Evolutionary conservation across 179 eudicot genomes (phyloP).

Genomic region (Nepenthes alata): DNA sequence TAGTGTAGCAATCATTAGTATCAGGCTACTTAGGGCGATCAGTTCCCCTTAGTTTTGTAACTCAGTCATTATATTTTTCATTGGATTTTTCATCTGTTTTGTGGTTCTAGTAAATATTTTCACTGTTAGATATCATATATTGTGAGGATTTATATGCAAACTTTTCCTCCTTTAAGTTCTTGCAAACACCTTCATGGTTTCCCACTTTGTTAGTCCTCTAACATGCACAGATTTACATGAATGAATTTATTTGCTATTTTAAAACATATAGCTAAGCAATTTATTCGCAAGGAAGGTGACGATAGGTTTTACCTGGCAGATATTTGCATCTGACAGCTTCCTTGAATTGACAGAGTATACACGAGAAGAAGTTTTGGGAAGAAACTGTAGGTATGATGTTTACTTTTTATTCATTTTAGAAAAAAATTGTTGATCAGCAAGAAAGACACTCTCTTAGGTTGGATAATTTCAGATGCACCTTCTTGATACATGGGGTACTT

Average conservation of each 20-base stretch:
- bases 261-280: background rate
- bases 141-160: too few relatives aligned
- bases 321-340: conserved; percentile 48
- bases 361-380: conserved; percentile 41
- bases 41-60: too few relatives aligned
- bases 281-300: background rate
- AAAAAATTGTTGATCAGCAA: too few relatives aligned
- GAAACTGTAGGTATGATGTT: conserved; percentile 33
- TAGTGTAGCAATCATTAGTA: too few relatives aligned
- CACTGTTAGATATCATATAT: too few relatives aligned
- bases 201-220: background rate
- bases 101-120: too few relatives aligned
- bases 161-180: background rate
- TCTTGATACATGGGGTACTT: too few relatives aligned
- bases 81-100: too few relatives aligned
- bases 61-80: too few relatives aligned
- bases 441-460: too few relatives aligned
- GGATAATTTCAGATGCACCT: too few relatives aligned
- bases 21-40: too few relatives aligned
- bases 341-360: conserved; percentile 40
- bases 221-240: background rate
- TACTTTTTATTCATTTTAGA: background rate
- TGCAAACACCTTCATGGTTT: background rate
- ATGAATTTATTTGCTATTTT: background rate
- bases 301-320: conserved; percentile 18